A percentile compares a stretch with the other conserved stretches of the same genome.
Conservation (phyloP, 139 green algal genomes). For the Picochlorum sp. region DNA sequence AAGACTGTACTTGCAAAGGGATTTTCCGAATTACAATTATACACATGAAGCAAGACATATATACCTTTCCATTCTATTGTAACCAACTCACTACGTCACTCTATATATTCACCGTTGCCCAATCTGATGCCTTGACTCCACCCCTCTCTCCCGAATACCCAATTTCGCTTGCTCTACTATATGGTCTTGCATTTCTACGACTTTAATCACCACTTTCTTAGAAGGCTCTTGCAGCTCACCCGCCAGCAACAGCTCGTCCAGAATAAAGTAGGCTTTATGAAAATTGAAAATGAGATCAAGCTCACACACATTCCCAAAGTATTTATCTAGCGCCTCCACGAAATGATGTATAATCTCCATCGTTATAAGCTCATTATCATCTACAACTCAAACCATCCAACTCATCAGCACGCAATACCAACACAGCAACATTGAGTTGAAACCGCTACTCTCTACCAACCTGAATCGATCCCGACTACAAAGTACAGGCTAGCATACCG, state of each 20-base stretch:
- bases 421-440: background rate
- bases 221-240: slow-evolving; percentile 90
- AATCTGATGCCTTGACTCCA: background rate
- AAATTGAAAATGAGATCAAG: slow-evolving; percentile 98
- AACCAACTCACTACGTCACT: too few relatives aligned
- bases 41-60: background rate
- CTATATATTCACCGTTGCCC: background rate
- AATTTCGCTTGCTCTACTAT: slow-evolving; percentile 63
- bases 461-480: slow-evolving; percentile 64
- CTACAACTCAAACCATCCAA: slow-evolving; percentile 13
- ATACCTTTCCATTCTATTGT: background rate
- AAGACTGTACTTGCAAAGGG: background rate
- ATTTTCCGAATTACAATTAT: slow-evolving; percentile 1
- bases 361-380: slow-evolving; percentile 74
- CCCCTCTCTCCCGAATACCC: background rate
- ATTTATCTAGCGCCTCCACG: slow-evolving; percentile 83
- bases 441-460: slow-evolving; percentile 6
- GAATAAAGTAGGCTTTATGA: slow-evolving; percentile 89
- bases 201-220: slow-evolving; percentile 51
- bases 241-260: slow-evolving; percentile 93
- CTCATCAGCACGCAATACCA: too few relatives aligned
- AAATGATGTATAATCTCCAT: slow-evolving; percentile 96
- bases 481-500: slow-evolving; percentile 97
- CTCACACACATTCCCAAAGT: slow-evolving; percentile 99
- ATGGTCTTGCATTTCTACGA: slow-evolving; percentile 67